A percentile compares a stretch with the other conserved stretches of the same genome.
These are phyloP conservation scores for Lachnellula subtilissima DNA, from an alignment of 2,329 filamentous ascomycete species.

Conservation along the genomic window DNA sequence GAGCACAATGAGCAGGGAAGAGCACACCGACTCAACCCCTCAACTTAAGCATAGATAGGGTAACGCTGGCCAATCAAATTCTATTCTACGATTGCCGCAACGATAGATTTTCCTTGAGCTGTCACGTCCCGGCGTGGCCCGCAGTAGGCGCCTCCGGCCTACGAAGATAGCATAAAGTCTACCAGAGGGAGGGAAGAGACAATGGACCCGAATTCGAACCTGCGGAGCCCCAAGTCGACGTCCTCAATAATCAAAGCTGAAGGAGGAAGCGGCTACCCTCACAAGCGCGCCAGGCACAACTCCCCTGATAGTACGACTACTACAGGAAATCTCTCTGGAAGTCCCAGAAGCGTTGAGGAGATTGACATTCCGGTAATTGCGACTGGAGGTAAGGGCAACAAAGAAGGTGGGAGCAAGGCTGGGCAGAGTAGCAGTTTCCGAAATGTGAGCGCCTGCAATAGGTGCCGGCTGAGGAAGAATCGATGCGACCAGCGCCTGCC, in stretches of 20 bases:
- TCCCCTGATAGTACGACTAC: constrained; percentile 38
- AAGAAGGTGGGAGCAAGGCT: constrained; percentile 41
- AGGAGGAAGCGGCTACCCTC: constrained; percentile 40
- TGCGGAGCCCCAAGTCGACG: constrained; percentile 1
- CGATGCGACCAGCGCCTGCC: constrained; percentile 90
- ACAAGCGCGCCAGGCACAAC: constrained; percentile 53
- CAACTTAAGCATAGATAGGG: too few species aligned
- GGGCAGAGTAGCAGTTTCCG: constrained; percentile 66
- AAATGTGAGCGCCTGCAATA: constrained; percentile 91
- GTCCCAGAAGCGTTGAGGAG: constrained; percentile 22
- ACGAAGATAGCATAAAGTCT: too few species aligned
- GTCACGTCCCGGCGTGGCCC: neutral
- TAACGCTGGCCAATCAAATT: too few species aligned
- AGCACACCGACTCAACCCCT: too few species aligned
- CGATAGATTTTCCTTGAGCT: neutral
- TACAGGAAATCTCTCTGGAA: constrained; percentile 19
- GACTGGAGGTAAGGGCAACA: constrained; percentile 14
- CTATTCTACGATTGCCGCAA: too few species aligned
- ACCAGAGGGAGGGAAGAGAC: neutral
- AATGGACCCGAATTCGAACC: constrained; percentile 3
- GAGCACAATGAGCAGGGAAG: too few species aligned
- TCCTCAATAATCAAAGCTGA: constrained; percentile 41
- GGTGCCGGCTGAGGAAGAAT: constrained; percentile 88
- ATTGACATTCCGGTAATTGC: constrained; percentile 1
- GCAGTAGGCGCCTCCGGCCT: neutral